A percentile compares a stretch with the other conserved stretches of the same genome.
Evolutionary conservation across 768 basidiomycete species (phyloP).

Genomic region (Lentinula lateritia): DNA sequence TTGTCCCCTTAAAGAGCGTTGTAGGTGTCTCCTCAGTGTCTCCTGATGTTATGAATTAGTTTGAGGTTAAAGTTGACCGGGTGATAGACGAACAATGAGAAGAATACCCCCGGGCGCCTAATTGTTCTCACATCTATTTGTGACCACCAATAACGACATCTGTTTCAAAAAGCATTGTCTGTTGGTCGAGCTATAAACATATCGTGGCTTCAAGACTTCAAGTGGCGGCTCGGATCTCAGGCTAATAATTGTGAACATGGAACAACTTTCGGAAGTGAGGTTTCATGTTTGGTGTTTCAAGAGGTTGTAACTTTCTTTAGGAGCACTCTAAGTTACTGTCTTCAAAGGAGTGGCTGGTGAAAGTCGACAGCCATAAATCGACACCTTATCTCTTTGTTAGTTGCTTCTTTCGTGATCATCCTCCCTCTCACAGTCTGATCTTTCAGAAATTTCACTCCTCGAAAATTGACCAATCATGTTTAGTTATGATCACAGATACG

Average conservation of each 20-base stretch:
- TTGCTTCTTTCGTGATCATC: slow-evolving; percentile 13
- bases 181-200: background rate
- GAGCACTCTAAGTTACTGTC: slow-evolving; percentile 52
- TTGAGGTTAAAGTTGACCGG: background rate
- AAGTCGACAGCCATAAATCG: slow-evolving; percentile 52
- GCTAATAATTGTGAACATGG: slow-evolving; percentile 26
- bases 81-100: background rate
- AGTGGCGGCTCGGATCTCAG: too few relatives aligned
- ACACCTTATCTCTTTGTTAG: slow-evolving; percentile 71
- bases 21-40: background rate
- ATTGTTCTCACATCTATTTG: background rate
- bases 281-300: too few relatives aligned
- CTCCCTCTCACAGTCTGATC: background rate
- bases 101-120: background rate
- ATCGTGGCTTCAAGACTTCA: background rate
- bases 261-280: slow-evolving; percentile 35
- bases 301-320: slow-evolving; percentile 24
- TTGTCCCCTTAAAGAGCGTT: background rate
- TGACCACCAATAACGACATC: background rate
- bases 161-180: background rate
- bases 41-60: background rate
- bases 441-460: slow-evolving; percentile 61
- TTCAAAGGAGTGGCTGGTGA: slow-evolving; percentile 71
- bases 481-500: slow-evolving; percentile 67
- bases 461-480: slow-evolving; percentile 50